Base-by-base conservation (phyloP, 2,329 filamentous ascomycete species). In the Hirsutella thompsonii region DNA sequence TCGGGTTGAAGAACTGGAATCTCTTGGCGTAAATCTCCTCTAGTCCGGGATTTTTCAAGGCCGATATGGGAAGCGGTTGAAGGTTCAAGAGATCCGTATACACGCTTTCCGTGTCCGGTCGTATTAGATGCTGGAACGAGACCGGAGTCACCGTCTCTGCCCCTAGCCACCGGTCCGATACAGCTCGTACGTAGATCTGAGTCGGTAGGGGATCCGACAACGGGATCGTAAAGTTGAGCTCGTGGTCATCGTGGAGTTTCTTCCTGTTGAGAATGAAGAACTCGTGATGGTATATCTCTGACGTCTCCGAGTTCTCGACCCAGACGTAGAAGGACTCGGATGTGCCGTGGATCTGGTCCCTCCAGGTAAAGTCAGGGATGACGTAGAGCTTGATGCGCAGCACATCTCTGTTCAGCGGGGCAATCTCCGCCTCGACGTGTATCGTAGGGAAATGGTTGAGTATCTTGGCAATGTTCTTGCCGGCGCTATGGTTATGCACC, bases 271-370 rank as follows among this genome's bases (percentile, higher is more conserved):
- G 71, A 42, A 98, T 92, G 63, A 98, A 96, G 61, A 83, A 95
- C 58, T 98, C 92, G 49, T 96, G 86, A 53, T 98, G 92, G 53
- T 94, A 96, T 33, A 98, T 96, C 60, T 96, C 89, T 0, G 87
- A 89, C 0, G 89, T 95, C 52, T 96, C 92, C 0, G 90, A 95
- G 57, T 96, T 94, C 60, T 98, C 92, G 3, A 98, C 90, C 93
- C 92, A 98, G 43, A 98, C 83, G 75, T 93, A 98, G 64, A 93
- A 98, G 4, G 90, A 90, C 55, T 98, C 92, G 0, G 90, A 95
- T 3, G 81, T 87, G 16, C 93, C 93, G 55, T 98, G 89, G 44
- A 94, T 76, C 37, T 84, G 80, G 50, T 96, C 90, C 51, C 94
- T 94, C 92, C 92, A 98, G 30, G 70, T 71, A 56, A 98, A 98